Base-by-base conservation (phyloP, 805 yeast genomes). In the Metschnikowia aberdeeniae region DNA sequence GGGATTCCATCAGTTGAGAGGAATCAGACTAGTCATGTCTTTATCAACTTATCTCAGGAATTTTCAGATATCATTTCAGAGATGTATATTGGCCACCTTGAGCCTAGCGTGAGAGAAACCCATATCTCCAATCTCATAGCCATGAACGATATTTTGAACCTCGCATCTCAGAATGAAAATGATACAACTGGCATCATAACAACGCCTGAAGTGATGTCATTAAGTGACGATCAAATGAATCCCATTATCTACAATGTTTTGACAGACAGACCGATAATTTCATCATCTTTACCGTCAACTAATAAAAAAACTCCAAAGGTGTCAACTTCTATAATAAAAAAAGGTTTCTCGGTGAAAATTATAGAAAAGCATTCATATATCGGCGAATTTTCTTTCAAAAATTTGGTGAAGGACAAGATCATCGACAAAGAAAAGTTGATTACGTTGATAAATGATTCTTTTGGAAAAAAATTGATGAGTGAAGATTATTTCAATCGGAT, bases 1-100 rank as follows among this genome's bases (percentile, higher is more conserved):
- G 99, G 99, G 0, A 84, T 89, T 6, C 98, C 98, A 0, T 85
- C 95, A 0, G 69, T 81, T 20, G 96, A 89, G 59, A 73, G 98
- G 47, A 77, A 81, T 46, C 80, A 82, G 45, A 81, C 89, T 3
- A 78, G 95, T 13, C 99, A 93, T 63, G 95, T 93, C 1, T 84
- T 85, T 48, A 82, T 92, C 46, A 92, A 93, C 58, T 64, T 92
- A 32, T 76, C 80, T 9, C 97, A 92, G 64, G 99, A 92, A 58
- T 84, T 75, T 54, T 72, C 79, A 1, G 83, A 77, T 38, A 81
- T 89, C 14, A 59, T 70, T 2, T 71, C 82, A 3, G 95, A 89
- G 56, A 64, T 88, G 17, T 69, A 72, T 44, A 77, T 80, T 54
- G 85, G 87, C 0, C 78, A 72, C 53, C 60, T 81, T 22, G 56